phyloP scores from a whole-genome alignment of 129 eudicot genomes.

The Daucus carota region DH1_v3.0 NC_030383.2:370501-371000 shows the following conservation, averaged over 20 bases:
- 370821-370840: not conserved
- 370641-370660: not conserved
- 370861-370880: too few species aligned
- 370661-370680: too few species aligned
- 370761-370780: not conserved
- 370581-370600: constrained; percentile 6
- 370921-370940: not conserved
- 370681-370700: not conserved
- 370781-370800: not conserved
- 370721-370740: too few species aligned
- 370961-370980: not conserved
- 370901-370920: too few species aligned
- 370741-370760: not conserved
- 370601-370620: not conserved
- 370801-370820: not conserved
- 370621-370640: not conserved
- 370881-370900: too few species aligned
- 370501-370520: constrained; percentile 9
- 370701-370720: too few species aligned
- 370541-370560: constrained; percentile 12
- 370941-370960: not conserved
- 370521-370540: not conserved
- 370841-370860: too few species aligned
- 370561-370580: constrained; percentile 9
- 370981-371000: constrained; percentile 13